A percentile compares a stretch with the other conserved stretches of the same genome.
These are phyloP conservation scores for Lentinus brumalis DNA, from an alignment of 768 basidiomycete species.

Conservation along the genomic window DNA sequence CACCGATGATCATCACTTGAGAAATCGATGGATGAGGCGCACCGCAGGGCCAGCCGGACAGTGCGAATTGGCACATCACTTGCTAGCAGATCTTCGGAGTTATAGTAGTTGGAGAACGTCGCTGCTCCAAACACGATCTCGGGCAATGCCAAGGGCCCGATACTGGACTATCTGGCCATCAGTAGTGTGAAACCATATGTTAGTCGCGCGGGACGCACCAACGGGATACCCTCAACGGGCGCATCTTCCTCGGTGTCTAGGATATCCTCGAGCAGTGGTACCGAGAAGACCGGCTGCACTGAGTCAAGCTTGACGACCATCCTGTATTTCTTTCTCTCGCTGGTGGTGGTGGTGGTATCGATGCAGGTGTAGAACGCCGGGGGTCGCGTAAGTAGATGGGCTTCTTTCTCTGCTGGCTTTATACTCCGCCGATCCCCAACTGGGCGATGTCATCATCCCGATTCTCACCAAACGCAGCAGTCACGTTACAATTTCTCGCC, in stretches of 20 bases:
- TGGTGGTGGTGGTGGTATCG: background rate
- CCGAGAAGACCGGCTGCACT: constrained; percentile 39
- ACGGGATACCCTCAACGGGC: constrained; percentile 33
- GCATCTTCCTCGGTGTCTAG: constrained; percentile 45
- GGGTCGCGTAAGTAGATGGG: constrained; percentile 3
- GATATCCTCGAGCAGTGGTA: constrained; percentile 43
- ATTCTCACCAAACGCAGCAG: background rate
- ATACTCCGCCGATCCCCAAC: background rate
- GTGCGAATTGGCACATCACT: constrained; percentile 63
- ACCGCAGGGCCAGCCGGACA: constrained; percentile 78
- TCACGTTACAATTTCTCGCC: background rate
- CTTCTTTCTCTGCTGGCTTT: background rate
- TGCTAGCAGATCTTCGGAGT: constrained; percentile 56
- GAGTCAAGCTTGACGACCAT: constrained; percentile 48
- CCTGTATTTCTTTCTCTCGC: background rate
- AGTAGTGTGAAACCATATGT: background rate
- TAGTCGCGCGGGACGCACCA: constrained; percentile 34
- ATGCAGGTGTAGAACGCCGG: background rate
- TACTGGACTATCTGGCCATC: constrained; percentile 28
- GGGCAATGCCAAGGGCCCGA: constrained; percentile 41
- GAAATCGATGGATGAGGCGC: constrained; percentile 17
- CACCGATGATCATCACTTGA: background rate
- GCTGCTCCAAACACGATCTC: constrained; percentile 73
- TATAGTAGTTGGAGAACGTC: constrained; percentile 68
- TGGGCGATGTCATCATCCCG: background rate